These are phyloP conservation scores for Botryobasidium botryosum DNA, from an alignment of 768 basidiomycete genomes.

Conservation along the genomic window DNA sequence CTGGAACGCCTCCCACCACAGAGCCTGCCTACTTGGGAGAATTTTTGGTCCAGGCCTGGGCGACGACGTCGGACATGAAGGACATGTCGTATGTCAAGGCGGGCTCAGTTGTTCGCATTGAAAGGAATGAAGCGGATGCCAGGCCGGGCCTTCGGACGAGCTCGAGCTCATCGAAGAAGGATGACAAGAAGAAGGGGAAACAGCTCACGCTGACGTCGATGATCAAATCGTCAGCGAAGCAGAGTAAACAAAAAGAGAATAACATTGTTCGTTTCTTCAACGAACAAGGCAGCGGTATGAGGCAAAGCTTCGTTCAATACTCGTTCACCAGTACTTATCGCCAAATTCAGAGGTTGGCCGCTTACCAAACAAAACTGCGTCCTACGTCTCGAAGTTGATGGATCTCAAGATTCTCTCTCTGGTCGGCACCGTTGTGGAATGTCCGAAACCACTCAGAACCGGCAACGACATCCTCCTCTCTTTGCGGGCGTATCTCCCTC, in stretches of 20 bases:
- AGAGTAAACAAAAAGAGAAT: conserved; percentile 4
- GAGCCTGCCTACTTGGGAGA: conserved; percentile 9
- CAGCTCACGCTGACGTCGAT: conserved; percentile 9
- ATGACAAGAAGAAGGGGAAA: conserved; percentile 7
- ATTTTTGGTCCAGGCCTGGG: conserved; percentile 9
- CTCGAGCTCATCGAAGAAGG: conserved; percentile 1
- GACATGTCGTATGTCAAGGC: not conserved
- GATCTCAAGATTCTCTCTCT: conserved; percentile 56
- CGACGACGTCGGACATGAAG: conserved; percentile 9
- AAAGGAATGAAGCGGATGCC: conserved; percentile 4
- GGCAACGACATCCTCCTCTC: conserved; percentile 68
- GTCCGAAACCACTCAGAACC: conserved; percentile 49
- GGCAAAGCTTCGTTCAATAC: not conserved
- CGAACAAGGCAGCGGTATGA: conserved; percentile 8
- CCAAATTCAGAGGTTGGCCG: conserved; percentile 50
- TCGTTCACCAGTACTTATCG: not conserved
- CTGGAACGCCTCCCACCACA: not conserved
- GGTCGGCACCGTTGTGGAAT: conserved; percentile 59
- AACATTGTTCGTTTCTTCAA: conserved; percentile 12
- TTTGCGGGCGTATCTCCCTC: conserved; percentile 50
- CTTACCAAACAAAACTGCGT: conserved; percentile 47
- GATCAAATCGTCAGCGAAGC: conserved; percentile 5
- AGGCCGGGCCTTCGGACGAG: no score
- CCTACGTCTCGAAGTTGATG: conserved; percentile 58
- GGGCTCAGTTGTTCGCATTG: conserved; percentile 7